Conservation (phyloP, 2,329 filamentous ascomycete species). For the Allantophomopsis lycopodina region DNA sequence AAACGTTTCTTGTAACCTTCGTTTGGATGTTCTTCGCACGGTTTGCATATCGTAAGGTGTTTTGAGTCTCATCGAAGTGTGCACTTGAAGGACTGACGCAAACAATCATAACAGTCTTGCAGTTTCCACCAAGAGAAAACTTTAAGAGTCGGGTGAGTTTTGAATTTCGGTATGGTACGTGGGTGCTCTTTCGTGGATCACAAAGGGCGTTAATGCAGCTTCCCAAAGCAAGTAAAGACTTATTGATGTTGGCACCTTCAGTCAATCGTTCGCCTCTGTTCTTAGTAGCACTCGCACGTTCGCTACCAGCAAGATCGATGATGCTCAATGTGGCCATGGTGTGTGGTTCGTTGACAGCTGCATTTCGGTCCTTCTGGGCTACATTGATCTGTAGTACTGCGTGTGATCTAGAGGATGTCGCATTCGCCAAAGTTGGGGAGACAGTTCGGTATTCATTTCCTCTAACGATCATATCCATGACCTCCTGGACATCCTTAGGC, state of each 20-base stretch:
- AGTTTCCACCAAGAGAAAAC: constrained; percentile 94
- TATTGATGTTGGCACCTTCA: constrained; percentile 98
- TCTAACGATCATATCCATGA: constrained; percentile 98
- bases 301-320: constrained; percentile 92
- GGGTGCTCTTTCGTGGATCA: constrained; percentile 79
- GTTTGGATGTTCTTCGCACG: constrained; percentile 99
- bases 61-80: constrained; percentile 97
- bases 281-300: constrained; percentile 91
- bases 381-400: constrained; percentile 96
- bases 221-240: constrained; percentile 84
- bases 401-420: constrained; percentile 92
- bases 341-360: constrained; percentile 82
- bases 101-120: constrained; percentile 99
- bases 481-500: constrained; percentile 81
- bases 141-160: constrained; percentile 92
- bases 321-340: constrained; percentile 98
- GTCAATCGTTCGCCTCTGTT: constrained; percentile 83
- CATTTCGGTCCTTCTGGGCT: constrained; percentile 86
- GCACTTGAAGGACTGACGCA: constrained; percentile 93
- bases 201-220: constrained; percentile 98
- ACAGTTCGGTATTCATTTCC: constrained; percentile 93
- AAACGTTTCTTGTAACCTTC: constrained; percentile 97
- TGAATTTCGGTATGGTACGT: constrained; percentile 95
- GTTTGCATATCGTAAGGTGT: constrained; percentile 93
- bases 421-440: constrained; percentile 93